phyloP scores from a whole-genome alignment of 805 yeast genomes.

The Saccharomycopsis synnaedendra region DNA sequence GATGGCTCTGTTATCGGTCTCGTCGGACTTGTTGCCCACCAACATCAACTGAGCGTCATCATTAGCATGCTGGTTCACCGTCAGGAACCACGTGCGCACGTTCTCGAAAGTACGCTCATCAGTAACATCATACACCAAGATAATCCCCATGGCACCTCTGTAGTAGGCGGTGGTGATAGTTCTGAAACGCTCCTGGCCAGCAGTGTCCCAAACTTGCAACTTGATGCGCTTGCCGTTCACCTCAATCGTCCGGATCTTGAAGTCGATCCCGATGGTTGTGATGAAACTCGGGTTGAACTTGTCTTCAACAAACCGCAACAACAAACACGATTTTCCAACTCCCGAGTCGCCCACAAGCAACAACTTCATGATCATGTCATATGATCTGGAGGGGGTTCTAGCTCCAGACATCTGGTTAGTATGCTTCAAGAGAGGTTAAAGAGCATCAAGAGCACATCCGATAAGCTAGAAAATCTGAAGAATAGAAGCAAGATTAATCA shows the following conservation, averaged over 20 bases:
- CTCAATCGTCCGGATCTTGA: conserved; percentile 93
- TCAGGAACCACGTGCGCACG: conserved; percentile 89
- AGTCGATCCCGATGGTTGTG: conserved; percentile 96
- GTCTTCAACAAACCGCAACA: conserved; percentile 93
- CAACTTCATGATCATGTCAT: conserved; percentile 85
- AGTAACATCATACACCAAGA: conserved; percentile 73
- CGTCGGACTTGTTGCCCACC: conserved; percentile 95
- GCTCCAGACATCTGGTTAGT: conserved; percentile 14
- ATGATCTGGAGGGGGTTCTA: conserved; percentile 37
- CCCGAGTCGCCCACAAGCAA: conserved; percentile 94
- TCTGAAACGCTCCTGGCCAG: conserved; percentile 94
- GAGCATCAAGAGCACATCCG: too few relatives aligned
- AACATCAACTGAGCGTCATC: conserved; percentile 91
- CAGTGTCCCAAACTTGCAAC: conserved; percentile 95
- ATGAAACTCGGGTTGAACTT: conserved; percentile 95
- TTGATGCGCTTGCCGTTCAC: conserved; percentile 87
- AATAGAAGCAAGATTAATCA: too few relatives aligned
- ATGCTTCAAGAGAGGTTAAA: neutral
- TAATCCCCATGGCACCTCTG: conserved; percentile 84
- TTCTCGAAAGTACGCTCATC: conserved; percentile 88
- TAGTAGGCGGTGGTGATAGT: conserved; percentile 91
- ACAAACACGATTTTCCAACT: conserved; percentile 93
- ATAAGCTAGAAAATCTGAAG: too few relatives aligned
- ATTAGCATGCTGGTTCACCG: conserved; percentile 92
- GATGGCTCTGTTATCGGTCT: conserved; percentile 77